Base-by-base conservation (phyloP, 208 protist genomes). In the Endotrypanum monterogeii region DNA sequence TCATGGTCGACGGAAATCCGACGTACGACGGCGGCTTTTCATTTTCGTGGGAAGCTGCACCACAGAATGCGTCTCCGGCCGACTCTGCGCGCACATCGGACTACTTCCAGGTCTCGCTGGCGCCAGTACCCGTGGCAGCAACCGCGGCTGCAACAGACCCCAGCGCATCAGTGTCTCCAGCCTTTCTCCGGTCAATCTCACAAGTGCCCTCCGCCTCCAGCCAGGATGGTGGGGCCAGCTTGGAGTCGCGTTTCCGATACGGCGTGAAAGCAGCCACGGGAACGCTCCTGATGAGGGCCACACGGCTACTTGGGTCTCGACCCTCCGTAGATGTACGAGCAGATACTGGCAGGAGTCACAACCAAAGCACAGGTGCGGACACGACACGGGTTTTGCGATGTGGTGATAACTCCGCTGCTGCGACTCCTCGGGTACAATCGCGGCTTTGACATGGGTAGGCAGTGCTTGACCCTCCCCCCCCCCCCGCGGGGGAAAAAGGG, bases 1-100 rank as follows among this genome's bases (percentile, higher is more conserved):
- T 94, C 60, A 82, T 90, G 81, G 65, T 93, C 12, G 84, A 93
- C 54, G 79, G 80, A 62, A 77, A 87, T 28, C 76, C 77, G 46
- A 50, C 54, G n/a, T 71, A 81, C 55, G 56, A 67, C 54, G 71
- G 76, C 20, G 80, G 72, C 23, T 74, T 74, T 39, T 86, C 85
- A 56, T 73, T 91, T 18, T 69, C 82, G 5, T 25, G 67, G 12
- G 66, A 77, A n/a, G 67, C 28, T 32, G 50, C 11, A 4, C 46
- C 9, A 67, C n/a, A 37, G 60, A 20, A 18, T 20, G 14, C 16
- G 39, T 30, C 57, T 3, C 20, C 35, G 20, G 18, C 41, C 20
- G 16, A 1, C 56, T 11, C 46, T 20, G 25, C 30, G 30, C 28
- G 57, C 28, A n/a, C 25, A 48, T 46, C 35, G 30, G 54, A 32